Evolutionary conservation across 805 yeast genomes (phyloP).

Genomic region (Zygoascus tannicola): DNA sequence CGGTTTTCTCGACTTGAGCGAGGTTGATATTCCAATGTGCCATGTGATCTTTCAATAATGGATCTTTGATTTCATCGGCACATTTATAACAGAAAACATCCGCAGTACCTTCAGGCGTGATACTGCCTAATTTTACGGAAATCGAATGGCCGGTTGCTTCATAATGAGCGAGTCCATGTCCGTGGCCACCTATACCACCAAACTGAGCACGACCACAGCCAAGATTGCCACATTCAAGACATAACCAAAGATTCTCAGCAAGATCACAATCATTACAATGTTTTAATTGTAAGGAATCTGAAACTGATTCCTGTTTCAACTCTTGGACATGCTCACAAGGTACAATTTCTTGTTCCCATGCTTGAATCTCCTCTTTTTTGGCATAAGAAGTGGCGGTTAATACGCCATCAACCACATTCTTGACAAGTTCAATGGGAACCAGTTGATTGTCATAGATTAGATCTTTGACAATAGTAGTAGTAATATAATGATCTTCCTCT

Average conservation of each 20-base stretch:
- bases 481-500: slow-evolving; percentile 56
- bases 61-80: slow-evolving; percentile 80
- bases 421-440: slow-evolving; percentile 17
- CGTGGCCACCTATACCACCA: slow-evolving; percentile 89
- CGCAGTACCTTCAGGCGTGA: slow-evolving; percentile 60
- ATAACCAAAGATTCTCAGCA: slow-evolving; percentile 79
- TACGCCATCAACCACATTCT: slow-evolving; percentile 35
- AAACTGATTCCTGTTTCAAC: slow-evolving; percentile 34
- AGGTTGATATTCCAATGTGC: slow-evolving; percentile 59
- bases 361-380: slow-evolving; percentile 58
- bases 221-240: slow-evolving; percentile 79
- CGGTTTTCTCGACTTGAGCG: slow-evolving; percentile 54
- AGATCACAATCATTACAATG: slow-evolving; percentile 38
- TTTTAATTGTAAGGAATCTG: slow-evolving; percentile 13
- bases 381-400: slow-evolving; percentile 50
- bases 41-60: slow-evolving; percentile 41
- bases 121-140: slow-evolving; percentile 85
- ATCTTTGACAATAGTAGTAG: slow-evolving; percentile 35
- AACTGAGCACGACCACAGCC: slow-evolving; percentile 95
- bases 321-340: slow-evolving; percentile 69
- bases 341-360: slow-evolving; percentile 84
- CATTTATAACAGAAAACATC: slow-evolving; percentile 87
- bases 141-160: slow-evolving; percentile 57
- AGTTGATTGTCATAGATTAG: slow-evolving; percentile 21
- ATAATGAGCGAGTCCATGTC: slow-evolving; percentile 77